phyloP scores from a whole-genome alignment of 108 stramenopile genomes.

The Discostella pseudostelligera region DNA sequence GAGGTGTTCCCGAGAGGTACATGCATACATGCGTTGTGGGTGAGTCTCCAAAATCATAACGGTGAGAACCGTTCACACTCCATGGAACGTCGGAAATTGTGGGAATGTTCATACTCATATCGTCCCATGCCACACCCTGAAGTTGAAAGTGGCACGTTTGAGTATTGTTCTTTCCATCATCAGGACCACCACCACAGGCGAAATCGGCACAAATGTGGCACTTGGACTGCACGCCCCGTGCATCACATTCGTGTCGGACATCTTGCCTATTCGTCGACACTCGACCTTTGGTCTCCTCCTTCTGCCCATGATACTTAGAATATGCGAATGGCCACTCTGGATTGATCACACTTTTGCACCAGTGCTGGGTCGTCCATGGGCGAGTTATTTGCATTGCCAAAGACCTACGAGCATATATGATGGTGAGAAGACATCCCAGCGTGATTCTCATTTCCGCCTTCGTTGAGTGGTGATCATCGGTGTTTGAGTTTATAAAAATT shows the following conservation, averaged over 20 bases:
- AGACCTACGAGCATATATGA: not conserved
- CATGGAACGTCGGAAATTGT: constrained; percentile 77
- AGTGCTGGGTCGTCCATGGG: constrained; percentile 58
- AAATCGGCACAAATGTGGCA: constrained; percentile 86
- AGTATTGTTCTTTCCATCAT: constrained; percentile 1
- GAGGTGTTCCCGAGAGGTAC: constrained; percentile 48
- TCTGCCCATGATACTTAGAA: constrained; percentile 60
- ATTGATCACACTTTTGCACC: constrained; percentile 55
- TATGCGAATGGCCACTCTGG: constrained; percentile 85
- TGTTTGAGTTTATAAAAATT: too few relatives aligned
- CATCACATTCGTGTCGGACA: constrained; percentile 65
- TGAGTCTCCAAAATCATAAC: constrained; percentile 74
- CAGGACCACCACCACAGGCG: constrained; percentile 54
- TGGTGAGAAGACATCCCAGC: not conserved
- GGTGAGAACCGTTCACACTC: constrained; percentile 74
- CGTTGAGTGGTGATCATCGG: too few relatives aligned
- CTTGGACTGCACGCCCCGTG: constrained; percentile 63
- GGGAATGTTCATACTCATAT: constrained; percentile 64
- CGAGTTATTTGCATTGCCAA: constrained; percentile 53
- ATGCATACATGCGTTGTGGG: constrained; percentile 71
- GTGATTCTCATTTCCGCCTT: constrained; percentile 6
- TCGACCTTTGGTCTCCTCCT: constrained; percentile 75
- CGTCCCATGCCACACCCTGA: constrained; percentile 61
- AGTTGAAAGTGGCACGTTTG: constrained; percentile 65
- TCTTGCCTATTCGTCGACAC: constrained; percentile 68